Evolutionary conservation across 768 basidiomycete species (phyloP), one percentile per base, ranked within the genome.

Genomic region (Thelephora ganbajun): DNA sequence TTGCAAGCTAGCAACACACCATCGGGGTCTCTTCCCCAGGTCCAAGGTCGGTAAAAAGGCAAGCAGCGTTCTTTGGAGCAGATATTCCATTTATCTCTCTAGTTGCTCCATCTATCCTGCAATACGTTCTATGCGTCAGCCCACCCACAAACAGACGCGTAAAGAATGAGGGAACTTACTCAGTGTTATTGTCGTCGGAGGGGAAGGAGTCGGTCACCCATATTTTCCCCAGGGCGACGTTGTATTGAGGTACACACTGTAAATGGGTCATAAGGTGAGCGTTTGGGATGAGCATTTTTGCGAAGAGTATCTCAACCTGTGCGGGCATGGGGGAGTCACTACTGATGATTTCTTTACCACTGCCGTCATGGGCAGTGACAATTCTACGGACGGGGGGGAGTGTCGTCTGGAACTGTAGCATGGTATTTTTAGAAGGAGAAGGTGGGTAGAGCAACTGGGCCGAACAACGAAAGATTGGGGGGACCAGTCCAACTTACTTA

Each of bases 151-250:
- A 18, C 11, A 30, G 50, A 22, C 34, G 30, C n/a, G 9, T 16
- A 6, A 6, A 34, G 36, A 5, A 30, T 30, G 9, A 30, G 26
- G 26, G 13, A 5, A 48, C 59, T 46, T 48, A 75, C 74, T 53
- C 55, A 11, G 50, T 63, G 47, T 78, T 78, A 53, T 75, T 79
- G 51, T 80, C 75, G 14, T 68, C 66, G 0, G 73, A 73, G 3
- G 79, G 79, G 4, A 68, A 61, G 45, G 71, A 67, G 4, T 60
- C 59, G 3, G 71, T 74, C n/a, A 65, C 63, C 77, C 77, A 80
- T 23, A 76, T 62, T 4, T 63, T 51, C 11, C 63, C 65, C 5
- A 63, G 57, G 37, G 58, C 49, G 7, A 53, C 35, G 35, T 13
- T 18, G 46, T n/a, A 47, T 26, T 16, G 26, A 11, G 46, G 35